These are phyloP conservation scores for Grigorovia humatica DNA, from an alignment of 805 yeast genomes.

Conservation along the genomic window DNA sequence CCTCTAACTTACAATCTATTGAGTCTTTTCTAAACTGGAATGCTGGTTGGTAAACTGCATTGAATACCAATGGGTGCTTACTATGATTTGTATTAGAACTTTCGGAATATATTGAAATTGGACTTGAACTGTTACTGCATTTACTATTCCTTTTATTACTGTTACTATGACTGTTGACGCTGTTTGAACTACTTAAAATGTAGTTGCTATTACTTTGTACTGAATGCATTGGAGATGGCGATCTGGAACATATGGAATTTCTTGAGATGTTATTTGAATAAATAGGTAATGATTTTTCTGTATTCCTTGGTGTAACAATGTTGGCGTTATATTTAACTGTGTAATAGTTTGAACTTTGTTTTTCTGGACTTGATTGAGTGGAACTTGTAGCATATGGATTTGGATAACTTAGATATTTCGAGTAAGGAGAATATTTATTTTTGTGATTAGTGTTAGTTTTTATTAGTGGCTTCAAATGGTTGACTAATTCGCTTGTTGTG, in stretches of 20 bases:
- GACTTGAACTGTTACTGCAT: background rate
- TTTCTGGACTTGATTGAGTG: background rate
- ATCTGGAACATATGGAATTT: background rate
- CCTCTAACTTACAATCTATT: background rate
- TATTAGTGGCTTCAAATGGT: conserved; percentile 38
- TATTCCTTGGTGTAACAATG: background rate
- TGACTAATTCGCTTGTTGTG: conserved; percentile 56
- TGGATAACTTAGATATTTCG: background rate
- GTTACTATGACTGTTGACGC: background rate
- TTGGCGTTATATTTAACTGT: background rate
- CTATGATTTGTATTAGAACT: background rate
- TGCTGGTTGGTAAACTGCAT: background rate
- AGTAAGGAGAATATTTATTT: background rate
- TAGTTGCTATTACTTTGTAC: background rate
- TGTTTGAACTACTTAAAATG: too few species aligned
- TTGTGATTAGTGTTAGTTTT: background rate
- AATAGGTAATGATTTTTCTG: background rate
- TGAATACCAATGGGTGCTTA: background rate
- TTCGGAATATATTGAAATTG: background rate
- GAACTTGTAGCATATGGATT: background rate
- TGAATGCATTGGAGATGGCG: background rate
- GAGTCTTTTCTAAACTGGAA: background rate
- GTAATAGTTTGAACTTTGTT: background rate
- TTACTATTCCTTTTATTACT: background rate
- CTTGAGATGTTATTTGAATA: background rate